Conservation (phyloP, 169 alveolate genomes). For the Plasmodium cynomolgi region DNA sequence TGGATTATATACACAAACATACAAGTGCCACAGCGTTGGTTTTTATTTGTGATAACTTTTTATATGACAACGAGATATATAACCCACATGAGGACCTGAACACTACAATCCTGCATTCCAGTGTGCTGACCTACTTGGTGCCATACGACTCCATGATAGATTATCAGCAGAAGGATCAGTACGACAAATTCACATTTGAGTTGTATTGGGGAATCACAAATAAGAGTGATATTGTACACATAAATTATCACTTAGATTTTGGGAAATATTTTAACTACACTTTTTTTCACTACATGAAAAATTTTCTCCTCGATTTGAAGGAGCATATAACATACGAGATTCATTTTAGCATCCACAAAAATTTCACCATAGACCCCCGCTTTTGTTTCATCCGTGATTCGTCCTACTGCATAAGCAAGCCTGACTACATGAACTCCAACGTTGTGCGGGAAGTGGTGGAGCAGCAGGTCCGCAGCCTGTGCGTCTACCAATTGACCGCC, state of each 20-base stretch:
- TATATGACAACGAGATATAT: constrained; percentile 67
- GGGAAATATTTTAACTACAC: constrained; percentile 71
- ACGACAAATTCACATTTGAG: constrained; percentile 26
- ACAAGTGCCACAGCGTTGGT: constrained; percentile 59
- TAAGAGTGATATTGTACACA: constrained; percentile 66
- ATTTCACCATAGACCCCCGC: constrained; percentile 60
- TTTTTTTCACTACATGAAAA: constrained; percentile 57
- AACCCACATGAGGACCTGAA: constrained; percentile 66
- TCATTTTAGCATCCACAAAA: constrained; percentile 48
- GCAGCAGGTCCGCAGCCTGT: constrained; percentile 64
- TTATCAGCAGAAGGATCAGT: constrained; percentile 14
- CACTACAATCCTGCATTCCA: constrained; percentile 9
- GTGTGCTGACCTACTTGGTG: constrained; percentile 46
- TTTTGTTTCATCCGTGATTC: constrained; percentile 63
- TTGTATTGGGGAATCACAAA: constrained; percentile 53
- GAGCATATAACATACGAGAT: constrained; percentile 44
- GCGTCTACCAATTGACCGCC: constrained; percentile 52
- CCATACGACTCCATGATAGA: constrained; percentile 16
- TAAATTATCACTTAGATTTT: constrained; percentile 50
- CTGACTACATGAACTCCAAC: constrained; percentile 61
- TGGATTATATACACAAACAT: constrained; percentile 44
- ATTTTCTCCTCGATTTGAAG: constrained; percentile 33
- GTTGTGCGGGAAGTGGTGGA: constrained; percentile 59
- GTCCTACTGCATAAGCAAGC: constrained; percentile 60
- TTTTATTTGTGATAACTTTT: constrained; percentile 49